Evolutionary conservation across 2,329 filamentous ascomycete species (phyloP).

Genomic region (Fusarium vanettenii): DNA sequence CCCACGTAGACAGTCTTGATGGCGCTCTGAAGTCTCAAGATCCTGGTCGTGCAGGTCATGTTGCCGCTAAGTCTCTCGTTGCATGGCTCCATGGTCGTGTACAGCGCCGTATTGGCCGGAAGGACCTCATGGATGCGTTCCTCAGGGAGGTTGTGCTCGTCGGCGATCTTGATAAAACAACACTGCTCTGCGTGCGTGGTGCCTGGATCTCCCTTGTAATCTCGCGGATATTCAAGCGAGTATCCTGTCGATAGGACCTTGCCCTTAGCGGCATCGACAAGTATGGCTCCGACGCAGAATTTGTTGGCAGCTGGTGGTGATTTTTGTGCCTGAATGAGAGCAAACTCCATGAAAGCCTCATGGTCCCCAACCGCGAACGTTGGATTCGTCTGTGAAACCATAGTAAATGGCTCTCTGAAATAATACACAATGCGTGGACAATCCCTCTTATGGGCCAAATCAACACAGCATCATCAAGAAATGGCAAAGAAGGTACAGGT

Average conservation of each 20-base stretch:
- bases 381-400: slow-evolving; percentile 19
- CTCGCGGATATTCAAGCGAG: slow-evolving; percentile 52
- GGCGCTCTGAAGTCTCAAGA: slow-evolving; percentile 46
- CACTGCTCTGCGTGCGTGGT: slow-evolving; percentile 57
- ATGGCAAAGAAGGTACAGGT: background rate
- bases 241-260: slow-evolving; percentile 56
- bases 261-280: slow-evolving; percentile 51
- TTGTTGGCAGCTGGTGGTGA: slow-evolving; percentile 53
- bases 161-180: slow-evolving; percentile 58
- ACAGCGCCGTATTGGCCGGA: slow-evolving; percentile 53
- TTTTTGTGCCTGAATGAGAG: slow-evolving; percentile 48
- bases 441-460: background rate
- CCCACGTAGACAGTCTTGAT: slow-evolving; percentile 54
- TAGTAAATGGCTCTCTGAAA: background rate
- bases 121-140: slow-evolving; percentile 51
- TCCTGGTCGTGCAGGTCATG: slow-evolving; percentile 51
- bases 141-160: slow-evolving; percentile 50
- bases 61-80: slow-evolving; percentile 55
- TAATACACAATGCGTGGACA: background rate
- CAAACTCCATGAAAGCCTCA: slow-evolving; percentile 53
- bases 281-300: slow-evolving; percentile 56
- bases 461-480: background rate
- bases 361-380: slow-evolving; percentile 47
- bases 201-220: slow-evolving; percentile 51
- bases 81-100: slow-evolving; percentile 60